These are phyloP conservation scores for Chlorokybus atmophyticus DNA, from an alignment of 139 green algal genomes.

Conservation along the genomic window DNA sequence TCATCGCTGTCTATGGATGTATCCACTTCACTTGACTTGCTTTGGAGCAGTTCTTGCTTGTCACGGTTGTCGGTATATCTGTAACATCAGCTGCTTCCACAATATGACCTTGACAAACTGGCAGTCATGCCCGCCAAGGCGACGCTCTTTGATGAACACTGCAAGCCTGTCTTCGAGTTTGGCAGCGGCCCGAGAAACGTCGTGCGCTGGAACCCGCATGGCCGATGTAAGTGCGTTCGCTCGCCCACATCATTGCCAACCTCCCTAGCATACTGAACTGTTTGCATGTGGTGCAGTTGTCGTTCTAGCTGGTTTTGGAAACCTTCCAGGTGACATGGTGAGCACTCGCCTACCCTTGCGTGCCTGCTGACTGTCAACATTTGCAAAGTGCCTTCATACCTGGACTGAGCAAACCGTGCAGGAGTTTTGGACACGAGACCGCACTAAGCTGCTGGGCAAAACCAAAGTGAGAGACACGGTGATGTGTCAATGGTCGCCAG, in stretches of 20 bases:
- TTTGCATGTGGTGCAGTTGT: too few relatives aligned
- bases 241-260: not conserved
- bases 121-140: constrained; percentile 60
- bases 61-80: too few relatives aligned
- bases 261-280: too few relatives aligned
- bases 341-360: constrained; percentile 25
- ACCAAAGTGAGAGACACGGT: constrained; percentile 31
- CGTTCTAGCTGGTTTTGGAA: constrained; percentile 30
- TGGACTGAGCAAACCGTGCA: too few relatives aligned
- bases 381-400: too few relatives aligned
- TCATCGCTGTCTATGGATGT: constrained; percentile 57
- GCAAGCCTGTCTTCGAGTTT: constrained; percentile 73
- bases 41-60: too few relatives aligned
- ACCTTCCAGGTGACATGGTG: constrained; percentile 70
- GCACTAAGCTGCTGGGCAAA: constrained; percentile 10
- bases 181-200: constrained; percentile 69
- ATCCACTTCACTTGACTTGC: too few relatives aligned
- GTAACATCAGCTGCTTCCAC: too few relatives aligned
- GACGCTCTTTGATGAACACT: constrained; percentile 65
- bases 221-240: constrained; percentile 7
- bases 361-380: too few relatives aligned
- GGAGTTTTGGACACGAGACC: constrained; percentile 20
- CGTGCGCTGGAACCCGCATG: constrained; percentile 63
- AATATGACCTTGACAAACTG: too few relatives aligned
- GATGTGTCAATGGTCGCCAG: constrained; percentile 64